Percentiles rank a stretch among this genome's conserved stretches.
phyloP scores from a whole-genome alignment of 345 rosid species.

The Linum usitatissimum region DNA sequence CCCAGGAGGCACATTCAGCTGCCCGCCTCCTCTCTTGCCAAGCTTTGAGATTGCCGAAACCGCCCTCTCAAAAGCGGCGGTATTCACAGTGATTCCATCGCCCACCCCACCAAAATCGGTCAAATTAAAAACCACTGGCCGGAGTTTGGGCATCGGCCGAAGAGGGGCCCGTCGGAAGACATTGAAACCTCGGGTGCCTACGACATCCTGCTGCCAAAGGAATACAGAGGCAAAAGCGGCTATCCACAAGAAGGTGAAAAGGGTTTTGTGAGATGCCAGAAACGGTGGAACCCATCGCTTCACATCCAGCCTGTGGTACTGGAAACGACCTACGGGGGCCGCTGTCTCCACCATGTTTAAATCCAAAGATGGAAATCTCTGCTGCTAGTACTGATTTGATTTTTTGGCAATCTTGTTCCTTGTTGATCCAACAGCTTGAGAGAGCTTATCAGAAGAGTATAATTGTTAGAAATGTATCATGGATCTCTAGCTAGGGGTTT shows the following conservation, averaged over 20 bases:
- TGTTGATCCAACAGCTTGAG: not conserved
- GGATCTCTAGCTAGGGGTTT: not conserved
- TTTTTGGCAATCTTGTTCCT: not conserved
- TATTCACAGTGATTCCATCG: constrained; percentile 69
- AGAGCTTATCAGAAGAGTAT: not conserved
- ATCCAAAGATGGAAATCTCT: not conserved
- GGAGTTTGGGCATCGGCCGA: constrained; percentile 38
- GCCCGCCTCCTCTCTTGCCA: constrained; percentile 64
- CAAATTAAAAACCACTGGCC: constrained; percentile 61
- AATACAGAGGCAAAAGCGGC: constrained; percentile 66
- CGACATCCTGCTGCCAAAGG: constrained; percentile 60
- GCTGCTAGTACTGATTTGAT: not conserved
- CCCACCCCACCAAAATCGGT: constrained; percentile 91
- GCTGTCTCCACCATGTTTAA: constrained; percentile 44
- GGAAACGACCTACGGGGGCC: constrained; percentile 34
- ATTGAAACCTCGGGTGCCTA: constrained; percentile 29
- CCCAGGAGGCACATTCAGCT: constrained; percentile 92
- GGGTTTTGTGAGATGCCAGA: constrained; percentile 59
- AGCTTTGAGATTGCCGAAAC: constrained; percentile 63
- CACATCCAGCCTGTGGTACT: constrained; percentile 37
- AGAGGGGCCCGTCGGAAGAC: constrained; percentile 29
- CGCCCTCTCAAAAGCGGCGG: constrained; percentile 90
- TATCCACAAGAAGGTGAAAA: constrained; percentile 72
- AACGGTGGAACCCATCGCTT: constrained; percentile 47
- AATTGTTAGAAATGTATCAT: not conserved